Percentiles rank a stretch among this genome's conserved stretches.
These are phyloP conservation scores for Odonthalia washingtoniensis DNA, from an alignment of 31 red algal genomes.

Conservation along the genomic window DNA sequence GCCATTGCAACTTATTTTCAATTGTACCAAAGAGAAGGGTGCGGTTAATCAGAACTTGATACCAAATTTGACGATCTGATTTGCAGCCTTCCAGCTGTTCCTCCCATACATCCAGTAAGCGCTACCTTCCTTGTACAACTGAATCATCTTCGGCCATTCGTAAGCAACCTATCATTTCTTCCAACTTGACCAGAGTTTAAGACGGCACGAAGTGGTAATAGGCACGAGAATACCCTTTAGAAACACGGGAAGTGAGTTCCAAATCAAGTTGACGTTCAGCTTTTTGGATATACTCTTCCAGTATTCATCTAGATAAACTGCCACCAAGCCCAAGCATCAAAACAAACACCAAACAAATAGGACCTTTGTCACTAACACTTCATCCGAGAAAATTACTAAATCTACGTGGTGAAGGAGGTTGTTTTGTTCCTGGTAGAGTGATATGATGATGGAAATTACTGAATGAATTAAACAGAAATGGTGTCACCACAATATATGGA, in stretches of 20 bases:
- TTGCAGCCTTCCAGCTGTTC: constrained; percentile 77
- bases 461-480: too few species aligned
- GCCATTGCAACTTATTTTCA: constrained; percentile 82
- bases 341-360: too few species aligned
- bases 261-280: constrained; percentile 79
- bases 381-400: too few species aligned
- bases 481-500: too few species aligned
- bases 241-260: constrained; percentile 83
- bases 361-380: too few species aligned
- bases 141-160: constrained; percentile 53
- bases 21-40: constrained; percentile 77
- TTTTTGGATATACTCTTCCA: constrained; percentile 58
- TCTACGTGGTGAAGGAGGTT: too few species aligned
- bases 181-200: constrained; percentile 90
- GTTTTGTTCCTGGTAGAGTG: too few species aligned
- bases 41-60: constrained; percentile 90
- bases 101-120: constrained; percentile 76
- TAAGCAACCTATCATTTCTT: constrained; percentile 82
- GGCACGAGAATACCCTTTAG: constrained; percentile 95
- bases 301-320: too few species aligned
- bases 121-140: constrained; percentile 38
- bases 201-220: constrained; percentile 87
- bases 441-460: too few species aligned
- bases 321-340: too few species aligned
- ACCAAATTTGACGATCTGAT: constrained; percentile 88